phyloP scores from a whole-genome alignment of 148 eudicot genomes.

The Camellia sinensis region DNA sequence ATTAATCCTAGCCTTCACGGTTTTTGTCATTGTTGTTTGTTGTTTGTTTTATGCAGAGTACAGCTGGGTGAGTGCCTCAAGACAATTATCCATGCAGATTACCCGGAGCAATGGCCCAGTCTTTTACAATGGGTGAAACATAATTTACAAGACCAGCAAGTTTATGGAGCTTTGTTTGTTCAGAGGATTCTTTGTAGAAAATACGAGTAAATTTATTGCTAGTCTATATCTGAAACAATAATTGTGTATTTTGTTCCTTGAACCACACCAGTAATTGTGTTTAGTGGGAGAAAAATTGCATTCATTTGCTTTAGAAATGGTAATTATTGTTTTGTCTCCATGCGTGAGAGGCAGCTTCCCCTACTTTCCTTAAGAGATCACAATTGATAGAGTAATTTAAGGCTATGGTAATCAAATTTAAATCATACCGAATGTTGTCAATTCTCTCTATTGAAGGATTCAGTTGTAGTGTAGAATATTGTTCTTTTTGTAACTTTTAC shows the following conservation, averaged over 20 bases:
- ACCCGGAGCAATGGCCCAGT: conserved; percentile 98
- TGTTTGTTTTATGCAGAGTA: conserved; percentile 42
- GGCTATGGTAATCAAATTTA: background rate
- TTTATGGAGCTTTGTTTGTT: conserved; percentile 93
- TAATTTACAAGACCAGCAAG: conserved; percentile 89
- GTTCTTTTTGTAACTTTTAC: background rate
- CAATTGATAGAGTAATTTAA: background rate
- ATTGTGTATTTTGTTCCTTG: background rate
- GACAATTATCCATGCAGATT: conserved; percentile 88
- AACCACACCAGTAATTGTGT: background rate
- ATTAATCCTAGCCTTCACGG: background rate
- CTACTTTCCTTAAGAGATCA: background rate
- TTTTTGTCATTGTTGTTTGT: background rate
- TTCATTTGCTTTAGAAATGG: background rate
- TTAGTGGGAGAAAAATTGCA: background rate
- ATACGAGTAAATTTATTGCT: conserved; percentile 70
- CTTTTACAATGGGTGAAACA: conserved; percentile 95
- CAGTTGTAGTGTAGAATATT: background rate
- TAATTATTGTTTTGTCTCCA: background rate
- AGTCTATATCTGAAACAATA: background rate
- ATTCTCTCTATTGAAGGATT: no score
- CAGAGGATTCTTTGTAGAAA: conserved; percentile 91
- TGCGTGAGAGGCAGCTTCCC: background rate
- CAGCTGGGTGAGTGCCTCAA: conserved; percentile 98
- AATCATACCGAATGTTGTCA: background rate